Conservation (phyloP, 2,329 filamentous ascomycete species). For the Sporothrix pseudoabietina region DNA sequence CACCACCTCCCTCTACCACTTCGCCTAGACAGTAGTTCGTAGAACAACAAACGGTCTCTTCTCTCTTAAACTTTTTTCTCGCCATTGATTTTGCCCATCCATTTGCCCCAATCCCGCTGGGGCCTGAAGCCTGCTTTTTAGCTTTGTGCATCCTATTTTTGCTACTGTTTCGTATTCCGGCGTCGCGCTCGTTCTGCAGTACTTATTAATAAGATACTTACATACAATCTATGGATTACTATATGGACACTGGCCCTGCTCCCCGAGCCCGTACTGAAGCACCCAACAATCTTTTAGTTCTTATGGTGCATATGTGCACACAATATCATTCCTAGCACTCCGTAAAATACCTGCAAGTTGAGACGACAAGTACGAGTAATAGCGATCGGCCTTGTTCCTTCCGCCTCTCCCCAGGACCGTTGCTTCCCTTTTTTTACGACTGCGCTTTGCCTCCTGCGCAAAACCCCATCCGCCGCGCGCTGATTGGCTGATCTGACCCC, state of each 20-base stretch:
- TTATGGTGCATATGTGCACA: background rate
- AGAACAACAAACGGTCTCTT: background rate
- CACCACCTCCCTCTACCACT: background rate
- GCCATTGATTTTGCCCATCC: background rate
- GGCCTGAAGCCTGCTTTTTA: background rate
- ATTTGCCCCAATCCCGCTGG: background rate
- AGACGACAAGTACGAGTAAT: constrained; percentile 15
- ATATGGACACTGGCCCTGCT: background rate
- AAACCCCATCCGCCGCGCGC: background rate
- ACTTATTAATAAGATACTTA: background rate
- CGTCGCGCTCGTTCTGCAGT: background rate
- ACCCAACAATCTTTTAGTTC: background rate
- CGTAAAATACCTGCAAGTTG: constrained; percentile 11
- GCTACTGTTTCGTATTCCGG: background rate
- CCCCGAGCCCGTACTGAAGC: background rate
- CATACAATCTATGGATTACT: too few species aligned
- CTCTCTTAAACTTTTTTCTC: background rate
- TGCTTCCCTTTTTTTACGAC: constrained; percentile 2
- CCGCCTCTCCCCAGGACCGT: background rate
- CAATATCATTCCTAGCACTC: background rate
- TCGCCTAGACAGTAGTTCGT: background rate
- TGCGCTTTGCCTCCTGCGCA: constrained; percentile 15
- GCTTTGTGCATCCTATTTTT: background rate
- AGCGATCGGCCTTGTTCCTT: constrained; percentile 9
- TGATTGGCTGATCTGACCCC: constrained; percentile 38